phyloP scores from a whole-genome alignment of 495 filamentous ascomycete species.

The Gamarada debralockiae region DNA sequence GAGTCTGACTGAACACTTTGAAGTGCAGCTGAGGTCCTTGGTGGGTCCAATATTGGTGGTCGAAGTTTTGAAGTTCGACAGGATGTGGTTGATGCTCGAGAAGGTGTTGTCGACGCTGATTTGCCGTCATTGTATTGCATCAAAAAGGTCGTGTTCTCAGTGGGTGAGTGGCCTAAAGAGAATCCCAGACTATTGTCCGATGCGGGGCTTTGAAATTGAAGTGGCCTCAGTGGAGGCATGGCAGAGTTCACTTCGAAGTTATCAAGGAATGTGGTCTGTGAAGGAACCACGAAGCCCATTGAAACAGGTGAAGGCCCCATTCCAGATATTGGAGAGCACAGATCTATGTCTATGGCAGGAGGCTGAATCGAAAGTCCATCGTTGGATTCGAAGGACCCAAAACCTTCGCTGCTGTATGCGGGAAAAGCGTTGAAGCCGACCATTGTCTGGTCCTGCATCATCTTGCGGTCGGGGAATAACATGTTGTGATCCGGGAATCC shows the following conservation, averaged over 20 bases:
- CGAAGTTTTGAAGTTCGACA: neutral
- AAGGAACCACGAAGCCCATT: slow-evolving; percentile 20
- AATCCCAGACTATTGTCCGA: slow-evolving; percentile 2
- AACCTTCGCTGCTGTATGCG: neutral
- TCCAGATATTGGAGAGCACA: slow-evolving; percentile 1
- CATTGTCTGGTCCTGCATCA: neutral
- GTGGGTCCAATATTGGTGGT: neutral
- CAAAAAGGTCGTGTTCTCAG: neutral
- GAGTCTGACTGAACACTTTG: slow-evolving; percentile 16
- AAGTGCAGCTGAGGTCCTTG: slow-evolving; percentile 6
- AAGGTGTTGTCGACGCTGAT: neutral
- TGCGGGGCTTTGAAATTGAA: neutral
- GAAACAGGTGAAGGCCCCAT: neutral
- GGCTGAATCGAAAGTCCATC: neutral
- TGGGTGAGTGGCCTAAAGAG: neutral
- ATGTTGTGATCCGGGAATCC: neutral
- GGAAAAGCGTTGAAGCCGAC: slow-evolving; percentile 1
- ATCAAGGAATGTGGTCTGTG: slow-evolving; percentile 18
- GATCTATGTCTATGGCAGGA: slow-evolving; percentile 1
- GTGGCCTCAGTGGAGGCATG: neutral
- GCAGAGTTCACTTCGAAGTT: slow-evolving; percentile 5
- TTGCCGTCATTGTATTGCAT: neutral
- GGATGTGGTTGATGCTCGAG: neutral
- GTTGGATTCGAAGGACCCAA: neutral
- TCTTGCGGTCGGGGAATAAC: neutral